A percentile compares a stretch with the other conserved stretches of the same genome.
Evolutionary conservation across 129 eudicot species (phyloP).

Genomic region (Tagetes patula): DNA sequence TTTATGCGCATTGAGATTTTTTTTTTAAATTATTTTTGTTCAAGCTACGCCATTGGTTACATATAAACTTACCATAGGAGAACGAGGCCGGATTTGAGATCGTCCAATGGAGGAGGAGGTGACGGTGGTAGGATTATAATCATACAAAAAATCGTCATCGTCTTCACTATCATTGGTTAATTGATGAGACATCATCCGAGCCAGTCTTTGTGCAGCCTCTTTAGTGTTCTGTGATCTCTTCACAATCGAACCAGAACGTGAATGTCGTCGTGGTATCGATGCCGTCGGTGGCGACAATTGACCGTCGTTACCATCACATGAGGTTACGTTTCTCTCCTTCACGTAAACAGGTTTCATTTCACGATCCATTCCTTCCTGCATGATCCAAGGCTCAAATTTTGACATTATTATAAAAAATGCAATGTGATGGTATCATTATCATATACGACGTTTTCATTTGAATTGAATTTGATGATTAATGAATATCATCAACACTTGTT

Average conservation of each 20-base stretch:
- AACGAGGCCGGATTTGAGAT: conserved; percentile 44
- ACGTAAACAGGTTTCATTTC: conserved; percentile 28
- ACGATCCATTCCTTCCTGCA: conserved; percentile 31
- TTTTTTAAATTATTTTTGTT: too few relatives aligned
- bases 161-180: conserved; percentile 56
- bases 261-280: conserved; percentile 39
- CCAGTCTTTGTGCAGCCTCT: conserved; percentile 80
- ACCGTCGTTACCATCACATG: conserved; percentile 23
- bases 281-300: conserved; percentile 31
- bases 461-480: conserved; percentile 11
- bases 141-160: conserved; percentile 63
- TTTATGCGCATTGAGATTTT: too few relatives aligned
- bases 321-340: conserved; percentile 19
- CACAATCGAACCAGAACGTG: conserved; percentile 52
- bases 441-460: not conserved
- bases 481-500: not conserved
- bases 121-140: conserved; percentile 40
- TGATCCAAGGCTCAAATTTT: conserved; percentile 3
- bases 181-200: conserved; percentile 69
- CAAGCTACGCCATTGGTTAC: not conserved
- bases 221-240: conserved; percentile 64
- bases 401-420: not conserved
- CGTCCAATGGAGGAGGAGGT: conserved; percentile 36
- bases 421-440: not conserved
- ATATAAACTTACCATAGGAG: conserved; percentile 51